Base-by-base conservation (phyloP, 1,284 basidiomycete species). In the Anthracocystis walkeri region DNA sequence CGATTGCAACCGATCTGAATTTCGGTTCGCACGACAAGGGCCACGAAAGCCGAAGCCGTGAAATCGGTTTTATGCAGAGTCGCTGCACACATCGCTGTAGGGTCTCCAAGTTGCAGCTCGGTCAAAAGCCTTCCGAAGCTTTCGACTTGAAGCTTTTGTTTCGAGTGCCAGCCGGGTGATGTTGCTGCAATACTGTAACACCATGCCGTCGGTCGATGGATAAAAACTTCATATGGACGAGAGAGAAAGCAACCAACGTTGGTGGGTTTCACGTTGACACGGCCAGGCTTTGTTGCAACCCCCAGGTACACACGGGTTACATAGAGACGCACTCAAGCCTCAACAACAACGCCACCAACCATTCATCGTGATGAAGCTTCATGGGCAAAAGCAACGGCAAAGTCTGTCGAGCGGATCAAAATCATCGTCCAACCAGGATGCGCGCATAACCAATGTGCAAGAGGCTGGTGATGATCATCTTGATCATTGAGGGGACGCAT, bases 21-120 rank as follows among this genome's bases (percentile, higher is more conserved):
- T 31, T 56, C 18, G 3, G 2, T 8, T 38, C 42, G 55, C 44
- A 23, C 38, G 27, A 56, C 12, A 46, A 45, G 18, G 18, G 25
- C 67, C 67, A 40, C 31, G 29, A 70, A 70, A 70, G 7, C 67
- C 69, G 69, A 66, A 57, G 33, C 3, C 23, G 4, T 2, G 7
- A 7, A 40, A 16, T 63, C 69, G 69, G 69, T 16, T 72, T 72
- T 72, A 72, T 72, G 69, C 60, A 71, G 56, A 8, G 21, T 14
- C 14, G 33, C 48, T 70, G 67, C 62, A 65, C 35, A 10, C 25
- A 14, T 25, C 18, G 51, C 63, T 61, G 62, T 65, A 62, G 68
- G 68, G 68, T 65, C 55, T 55, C 20, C 45, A 14, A 11, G 7
- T 25, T 61, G 62, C 62, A 65, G 29, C 35, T 55, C 48, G 40